Base-by-base conservation (phyloP, 352 stramenopile species). In the Phytopythium kandeliae region DNA sequence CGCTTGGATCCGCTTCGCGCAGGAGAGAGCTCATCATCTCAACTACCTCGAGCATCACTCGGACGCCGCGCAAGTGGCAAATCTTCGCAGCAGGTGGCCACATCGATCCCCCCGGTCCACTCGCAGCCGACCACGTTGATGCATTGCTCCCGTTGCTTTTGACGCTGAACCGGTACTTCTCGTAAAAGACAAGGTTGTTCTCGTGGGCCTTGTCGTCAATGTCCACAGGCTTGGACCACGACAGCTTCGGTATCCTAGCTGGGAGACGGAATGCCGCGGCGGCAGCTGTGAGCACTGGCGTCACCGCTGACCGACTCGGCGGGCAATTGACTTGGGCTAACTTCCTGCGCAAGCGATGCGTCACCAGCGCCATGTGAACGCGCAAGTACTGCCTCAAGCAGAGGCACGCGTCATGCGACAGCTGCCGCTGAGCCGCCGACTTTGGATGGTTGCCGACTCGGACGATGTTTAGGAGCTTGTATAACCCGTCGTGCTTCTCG, bases 171-270 rank as follows among this genome's bases (percentile, higher is more conserved):
- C 81, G 78, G 48, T 90, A 89, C 28, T 90, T 89, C 31, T 91
- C 83, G 44, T 84, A 94, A 51, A 94, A 89, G 4, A 86, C 63
- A 43, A 94, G 58, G 17, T 94, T 91, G 42, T 85, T 69, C 35
- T 94, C 78, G 57, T 92, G 80, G 0, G 75, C 71, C 51, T 94
- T 94, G 64, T 94, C 83, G 43, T 94, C 83, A 26, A 94, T 74
- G 44, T 94, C 83, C 4, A 92, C 69, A 0, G 83, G 69, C 54
- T 94, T 92, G 6, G 72, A 85, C 54, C 63, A 74, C n/a, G 71
- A 76, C 2, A 90, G 65, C 55, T 92, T 92, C 7, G 77, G 74
- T 5, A 90, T 69, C 9, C 78, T 71, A 21, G 79, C 68, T n/a
- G 78, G 78, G 4, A 90, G 70, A 44, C 76, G 74, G 28, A 74